Conservation (phyloP, 2,329 filamentous ascomycete genomes). For the Cercospora berteroae region DNA sequence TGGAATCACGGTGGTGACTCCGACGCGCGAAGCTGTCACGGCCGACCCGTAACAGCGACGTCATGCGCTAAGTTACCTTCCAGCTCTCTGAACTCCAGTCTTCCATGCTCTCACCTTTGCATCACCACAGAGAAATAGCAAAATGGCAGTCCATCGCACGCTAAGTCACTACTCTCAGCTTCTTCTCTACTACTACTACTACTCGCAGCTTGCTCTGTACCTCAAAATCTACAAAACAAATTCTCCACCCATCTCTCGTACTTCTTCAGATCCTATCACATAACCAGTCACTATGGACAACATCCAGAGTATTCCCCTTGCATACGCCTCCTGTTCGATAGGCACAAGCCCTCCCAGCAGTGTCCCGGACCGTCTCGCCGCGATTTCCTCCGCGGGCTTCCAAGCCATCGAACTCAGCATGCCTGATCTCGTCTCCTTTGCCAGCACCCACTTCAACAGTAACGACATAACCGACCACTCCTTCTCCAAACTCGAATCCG, state of each 20-base stretch:
- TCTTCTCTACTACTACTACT: neutral
- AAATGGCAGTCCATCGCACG: neutral
- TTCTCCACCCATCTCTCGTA: neutral
- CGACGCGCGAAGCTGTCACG: neutral
- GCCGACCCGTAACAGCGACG: neutral
- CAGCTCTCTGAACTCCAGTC: no score
- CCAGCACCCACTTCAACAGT: conserved; percentile 46
- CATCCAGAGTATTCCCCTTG: conserved; percentile 46
- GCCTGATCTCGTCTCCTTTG: conserved; percentile 67
- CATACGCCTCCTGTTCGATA: conserved; percentile 59
- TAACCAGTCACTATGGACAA: conserved; percentile 15
- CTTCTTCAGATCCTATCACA: neutral
- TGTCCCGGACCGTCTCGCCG: conserved; percentile 59
- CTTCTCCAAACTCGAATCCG: conserved; percentile 57
- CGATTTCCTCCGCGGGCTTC: conserved; percentile 65
- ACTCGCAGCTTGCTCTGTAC: neutral
- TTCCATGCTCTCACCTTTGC: neutral
- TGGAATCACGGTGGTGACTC: neutral
- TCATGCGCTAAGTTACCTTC: no score
- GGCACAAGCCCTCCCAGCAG: conserved; percentile 50
- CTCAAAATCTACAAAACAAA: neutral
- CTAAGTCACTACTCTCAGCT: neutral
- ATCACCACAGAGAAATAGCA: neutral
- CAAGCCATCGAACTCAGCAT: conserved; percentile 71
- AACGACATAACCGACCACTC: conserved; percentile 55